Base-by-base conservation (phyloP, 345 rosid genomes). In the Bruguiera sexangula region DNA sequence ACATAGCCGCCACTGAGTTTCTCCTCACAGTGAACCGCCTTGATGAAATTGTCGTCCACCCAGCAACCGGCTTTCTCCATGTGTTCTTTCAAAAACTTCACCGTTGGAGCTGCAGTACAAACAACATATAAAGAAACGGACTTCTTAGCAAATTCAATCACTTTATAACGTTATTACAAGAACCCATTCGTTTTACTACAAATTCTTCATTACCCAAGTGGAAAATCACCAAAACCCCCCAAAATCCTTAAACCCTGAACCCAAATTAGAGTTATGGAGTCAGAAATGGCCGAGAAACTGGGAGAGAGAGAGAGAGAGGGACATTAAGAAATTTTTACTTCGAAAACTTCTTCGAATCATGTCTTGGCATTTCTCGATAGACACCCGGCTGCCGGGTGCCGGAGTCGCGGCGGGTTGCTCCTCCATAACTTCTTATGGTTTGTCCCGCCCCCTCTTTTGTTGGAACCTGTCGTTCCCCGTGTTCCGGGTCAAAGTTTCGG, bases 21-120 rank as follows among this genome's bases (percentile, higher is more conserved):
- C 46, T 69, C 36, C 27, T 83, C 72, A 75, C 98, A 95, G 26
- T 82, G 62, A 71, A 88, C 85, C 0, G 94, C 97, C 74, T 82
- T 88, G 56, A 90, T 52, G 83, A 95, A 92, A 52, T 84, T 95
- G 65, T 89, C 91, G 59, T 84, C 89, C 32, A 92, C 56, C 50
- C 78, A 80, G 75, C 98, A 95, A 60, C 97, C 99, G 6, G 94
- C 69, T 73, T 90, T 95, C 87, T 87, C 94, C 86, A 95, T 48
- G 63, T 88, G 86, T 84, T 90, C 96, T 86, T 71, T 88, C 83
- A 95, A 75, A 81, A 90, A 87, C 75, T 85, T 88, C 80, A 88
- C 98, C 76, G 71, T 85, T 59, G 99, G 98, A 81, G 82, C 96
- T 95, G 79, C 15, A 67, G 5, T 21, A n/a, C 34, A 67, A n/a